A percentile compares a stretch with the other conserved stretches of the same genome.
Conservation (phyloP, 768 basidiomycete species). For the Trametes meyenii region DNA sequence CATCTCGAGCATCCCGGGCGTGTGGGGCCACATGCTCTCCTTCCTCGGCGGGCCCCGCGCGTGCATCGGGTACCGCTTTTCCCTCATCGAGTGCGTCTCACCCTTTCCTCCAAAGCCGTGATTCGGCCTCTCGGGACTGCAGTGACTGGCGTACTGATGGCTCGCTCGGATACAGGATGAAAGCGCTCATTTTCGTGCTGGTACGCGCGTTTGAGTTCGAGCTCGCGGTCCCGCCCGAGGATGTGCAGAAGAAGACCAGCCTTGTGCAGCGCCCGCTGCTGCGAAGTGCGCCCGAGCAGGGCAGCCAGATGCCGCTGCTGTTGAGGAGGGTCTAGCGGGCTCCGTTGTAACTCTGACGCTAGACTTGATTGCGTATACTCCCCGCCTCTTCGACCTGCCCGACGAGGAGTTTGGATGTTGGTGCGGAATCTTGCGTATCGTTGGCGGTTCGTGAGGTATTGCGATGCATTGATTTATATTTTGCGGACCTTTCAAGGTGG, state of each 20-base stretch:
- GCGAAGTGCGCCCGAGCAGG: conserved; percentile 19
- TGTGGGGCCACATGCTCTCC: conserved; percentile 60
- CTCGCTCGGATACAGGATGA: conserved; percentile 31
- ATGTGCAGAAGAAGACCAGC: conserved; percentile 23
- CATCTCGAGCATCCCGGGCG: conserved; percentile 52
- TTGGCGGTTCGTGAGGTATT: no score
- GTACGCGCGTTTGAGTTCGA: conserved; percentile 37
- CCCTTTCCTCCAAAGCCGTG: conserved; percentile 24
- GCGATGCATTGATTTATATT: no score
- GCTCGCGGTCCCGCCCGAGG: conserved; percentile 31
- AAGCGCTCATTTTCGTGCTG: conserved; percentile 37
- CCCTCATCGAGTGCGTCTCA: conserved; percentile 55
- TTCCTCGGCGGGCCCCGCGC: conserved; percentile 68
- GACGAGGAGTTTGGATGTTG: no score
- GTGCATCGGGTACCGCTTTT: conserved; percentile 70
- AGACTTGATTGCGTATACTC: no score
- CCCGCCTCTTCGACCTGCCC: no score
- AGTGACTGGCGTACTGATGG: not conserved
- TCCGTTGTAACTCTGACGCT: no score
- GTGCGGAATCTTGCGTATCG: no score
- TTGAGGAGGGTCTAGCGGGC: conserved; percentile 12
- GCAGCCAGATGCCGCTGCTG: conserved; percentile 30
- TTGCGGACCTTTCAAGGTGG: no score
- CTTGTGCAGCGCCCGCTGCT: conserved; percentile 32
- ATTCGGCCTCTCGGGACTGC: no score